Base-by-base conservation (phyloP, 306 rosid genomes). In the Quercus bicolor region DNA sequence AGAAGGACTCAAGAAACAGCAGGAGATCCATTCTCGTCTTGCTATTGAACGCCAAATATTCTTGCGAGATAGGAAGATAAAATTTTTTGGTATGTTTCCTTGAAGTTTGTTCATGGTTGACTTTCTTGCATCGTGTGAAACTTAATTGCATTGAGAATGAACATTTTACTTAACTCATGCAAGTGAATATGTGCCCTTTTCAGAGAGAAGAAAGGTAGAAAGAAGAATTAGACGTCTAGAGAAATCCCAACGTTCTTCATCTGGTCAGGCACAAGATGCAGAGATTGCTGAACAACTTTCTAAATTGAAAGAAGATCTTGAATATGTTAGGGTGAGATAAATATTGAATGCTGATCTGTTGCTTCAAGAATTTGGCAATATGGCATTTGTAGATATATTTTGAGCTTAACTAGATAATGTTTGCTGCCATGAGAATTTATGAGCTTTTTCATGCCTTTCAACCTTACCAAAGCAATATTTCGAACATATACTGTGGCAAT, bases 131-230 rank as follows among this genome's bases (percentile, higher is more conserved):
- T 61, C 14, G 60, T 28, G 15, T 68, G 31, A 1, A 2, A 66
- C 57, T 52, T 34, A 33, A 56, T 60, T 59, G 64, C 52, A 48
- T 51, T n/a, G 56, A 74, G 75, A 45, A 13, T 37, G 43, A 65
- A 26, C 13, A 26, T 56, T 51, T 45, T 26, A 29, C 61, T 74
- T 55, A 68, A 51, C 56, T 40, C 19, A 10, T 82, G 57, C 52
- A 69, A 81, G 28, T 75, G 34, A 66, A 28, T 14, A 15, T 74
- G 45, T 52, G 45, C 78, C 57, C 75, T 79, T 31, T 80, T 53
- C 75, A 91, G 98, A 95, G 91, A 86, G 99, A 83, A 90, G 99
- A 68, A 95, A 95, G 80, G 83, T 93, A 68, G 99, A 95, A 85
- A 87, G 99, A 72, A 88, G 98, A 79, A 84, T 93, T 37, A 86